phyloP scores from a whole-genome alignment of 495 filamentous ascomycete species.

The Bacidia rubella region DNA sequence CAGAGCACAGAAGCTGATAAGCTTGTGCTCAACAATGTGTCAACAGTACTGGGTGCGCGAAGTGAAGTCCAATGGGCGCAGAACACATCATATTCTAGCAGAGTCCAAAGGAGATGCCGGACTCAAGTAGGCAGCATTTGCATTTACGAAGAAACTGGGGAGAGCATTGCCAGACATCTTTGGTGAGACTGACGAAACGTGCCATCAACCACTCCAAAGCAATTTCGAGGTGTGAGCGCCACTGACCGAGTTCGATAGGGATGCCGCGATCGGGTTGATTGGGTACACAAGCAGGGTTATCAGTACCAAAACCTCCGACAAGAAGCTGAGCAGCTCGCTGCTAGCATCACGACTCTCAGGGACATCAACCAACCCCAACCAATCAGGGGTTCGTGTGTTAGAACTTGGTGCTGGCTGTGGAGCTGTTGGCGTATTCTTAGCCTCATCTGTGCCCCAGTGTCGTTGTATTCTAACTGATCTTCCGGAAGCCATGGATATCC shows the following conservation, averaged over 20 bases:
- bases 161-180: slow-evolving; percentile 88
- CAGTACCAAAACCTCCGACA: background rate
- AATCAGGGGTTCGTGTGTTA: slow-evolving; percentile 30
- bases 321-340: background rate
- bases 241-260: slow-evolving; percentile 32
- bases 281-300: slow-evolving; percentile 22
- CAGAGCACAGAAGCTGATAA: background rate
- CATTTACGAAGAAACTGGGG: slow-evolving; percentile 83
- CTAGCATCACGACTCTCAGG: background rate
- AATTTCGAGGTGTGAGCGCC: slow-evolving; percentile 7
- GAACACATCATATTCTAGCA: background rate
- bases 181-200: slow-evolving; percentile 45
- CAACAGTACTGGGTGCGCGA: slow-evolving; percentile 42
- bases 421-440: slow-evolving; percentile 64
- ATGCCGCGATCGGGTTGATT: slow-evolving; percentile 50
- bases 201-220: slow-evolving; percentile 3
- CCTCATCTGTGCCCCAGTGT: slow-evolving; percentile 27
- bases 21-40: slow-evolving; percentile 14
- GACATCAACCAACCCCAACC: background rate
- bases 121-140: slow-evolving; percentile 1
- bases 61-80: slow-evolving; percentile 19
- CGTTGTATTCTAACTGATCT: slow-evolving; percentile 67
- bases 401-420: slow-evolving; percentile 82
- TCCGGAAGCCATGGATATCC: slow-evolving; percentile 56
- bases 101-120: background rate